Conservation (phyloP, 2,329 filamentous ascomycete genomes). For the Fusarium sp. region DNA sequence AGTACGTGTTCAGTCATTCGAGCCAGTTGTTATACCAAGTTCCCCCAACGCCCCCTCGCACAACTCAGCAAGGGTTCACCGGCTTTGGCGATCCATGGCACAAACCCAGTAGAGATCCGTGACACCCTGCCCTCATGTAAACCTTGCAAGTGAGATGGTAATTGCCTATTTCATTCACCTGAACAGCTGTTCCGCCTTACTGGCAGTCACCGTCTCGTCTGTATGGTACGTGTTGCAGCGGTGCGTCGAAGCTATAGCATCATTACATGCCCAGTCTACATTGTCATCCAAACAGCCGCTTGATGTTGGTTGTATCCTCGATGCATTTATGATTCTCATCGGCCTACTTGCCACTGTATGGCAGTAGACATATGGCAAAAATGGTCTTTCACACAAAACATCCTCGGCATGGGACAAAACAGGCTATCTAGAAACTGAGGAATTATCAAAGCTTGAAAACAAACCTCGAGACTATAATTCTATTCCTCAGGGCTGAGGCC, state of each 20-base stretch:
- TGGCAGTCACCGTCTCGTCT: background rate
- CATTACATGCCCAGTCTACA: background rate
- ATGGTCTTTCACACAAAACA: background rate
- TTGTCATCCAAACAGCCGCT: background rate
- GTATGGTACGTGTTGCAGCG: background rate
- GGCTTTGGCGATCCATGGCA: slow-evolving; percentile 26
- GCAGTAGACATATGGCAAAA: background rate
- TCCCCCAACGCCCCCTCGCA: slow-evolving; percentile 8
- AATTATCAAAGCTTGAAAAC: background rate
- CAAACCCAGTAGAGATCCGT: slow-evolving; percentile 39
- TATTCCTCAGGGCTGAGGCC: background rate
- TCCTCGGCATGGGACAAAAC: background rate
- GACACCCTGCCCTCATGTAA: slow-evolving; percentile 24
- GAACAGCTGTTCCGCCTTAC: background rate
- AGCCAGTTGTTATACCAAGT: slow-evolving; percentile 1
- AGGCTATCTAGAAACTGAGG: background rate
- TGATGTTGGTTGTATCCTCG: background rate
- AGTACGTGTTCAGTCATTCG: background rate
- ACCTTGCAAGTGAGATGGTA: slow-evolving; percentile 1
- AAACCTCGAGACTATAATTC: background rate
- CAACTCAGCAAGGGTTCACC: slow-evolving; percentile 18
- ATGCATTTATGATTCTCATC: background rate
- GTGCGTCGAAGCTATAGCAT: background rate
- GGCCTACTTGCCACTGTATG: background rate
- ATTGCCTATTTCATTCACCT: slow-evolving; percentile 11